Conservation (phyloP, 2,329 filamentous ascomycete genomes). For the Colletotrichum melonis region DNA sequence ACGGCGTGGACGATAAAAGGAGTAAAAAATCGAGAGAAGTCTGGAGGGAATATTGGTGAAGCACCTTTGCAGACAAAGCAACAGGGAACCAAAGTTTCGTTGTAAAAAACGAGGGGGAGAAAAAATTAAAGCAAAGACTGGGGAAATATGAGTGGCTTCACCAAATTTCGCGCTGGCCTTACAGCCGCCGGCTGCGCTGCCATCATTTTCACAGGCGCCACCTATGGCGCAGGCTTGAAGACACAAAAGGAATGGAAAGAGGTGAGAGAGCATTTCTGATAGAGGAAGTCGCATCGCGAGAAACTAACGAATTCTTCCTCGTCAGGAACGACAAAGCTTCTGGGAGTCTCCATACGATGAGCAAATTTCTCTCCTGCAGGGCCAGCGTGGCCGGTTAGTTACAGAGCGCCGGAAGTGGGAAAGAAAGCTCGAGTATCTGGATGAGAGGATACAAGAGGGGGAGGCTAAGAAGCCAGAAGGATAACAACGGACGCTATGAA, state of each 20-base stretch:
- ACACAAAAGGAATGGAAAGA: slow-evolving; percentile 58
- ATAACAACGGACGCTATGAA: not conserved
- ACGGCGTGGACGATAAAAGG: slow-evolving; percentile 40
- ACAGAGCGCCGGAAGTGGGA: slow-evolving; percentile 53
- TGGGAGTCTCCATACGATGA: slow-evolving; percentile 53
- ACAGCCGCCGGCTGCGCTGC: slow-evolving; percentile 58
- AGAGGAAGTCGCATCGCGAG: not conserved
- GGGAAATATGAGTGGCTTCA: slow-evolving; percentile 29
- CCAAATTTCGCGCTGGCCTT: slow-evolving; percentile 40
- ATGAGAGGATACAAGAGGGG: slow-evolving; percentile 51
- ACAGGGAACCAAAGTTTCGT: not conserved
- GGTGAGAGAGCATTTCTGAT: slow-evolving; percentile 42
- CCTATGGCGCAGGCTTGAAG: slow-evolving; percentile 63
- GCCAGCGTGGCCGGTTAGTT: slow-evolving; percentile 52
- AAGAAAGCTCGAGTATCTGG: slow-evolving; percentile 54
- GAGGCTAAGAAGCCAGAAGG: slow-evolving; percentile 39
- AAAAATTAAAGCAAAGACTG: slow-evolving; percentile 9
- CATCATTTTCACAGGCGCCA: slow-evolving; percentile 57
- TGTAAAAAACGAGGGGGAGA: slow-evolving; percentile 33
- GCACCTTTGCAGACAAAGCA: not conserved
- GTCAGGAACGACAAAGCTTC: slow-evolving; percentile 49
- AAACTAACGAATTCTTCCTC: not conserved
- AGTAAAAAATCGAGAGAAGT: slow-evolving; percentile 38
- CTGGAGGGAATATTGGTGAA: slow-evolving; percentile 44
- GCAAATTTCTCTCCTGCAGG: slow-evolving; percentile 57